A percentile compares a stretch with the other conserved stretches of the same genome.
Evolutionary conservation across 2,329 filamentous ascomycete species (phyloP).

Genomic region (Boeremia lycopersici): DNA sequence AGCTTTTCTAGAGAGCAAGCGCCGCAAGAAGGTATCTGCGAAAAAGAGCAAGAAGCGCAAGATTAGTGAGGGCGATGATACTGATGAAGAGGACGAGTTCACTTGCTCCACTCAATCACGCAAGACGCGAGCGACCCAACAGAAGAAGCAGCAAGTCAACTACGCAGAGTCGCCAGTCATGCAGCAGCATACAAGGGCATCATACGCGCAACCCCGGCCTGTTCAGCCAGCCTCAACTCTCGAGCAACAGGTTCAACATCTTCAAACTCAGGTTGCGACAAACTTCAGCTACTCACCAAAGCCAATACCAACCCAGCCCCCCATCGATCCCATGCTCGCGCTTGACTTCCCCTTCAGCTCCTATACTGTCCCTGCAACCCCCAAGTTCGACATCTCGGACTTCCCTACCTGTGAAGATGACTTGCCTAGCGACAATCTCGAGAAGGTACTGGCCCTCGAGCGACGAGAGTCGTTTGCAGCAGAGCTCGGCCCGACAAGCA

Average conservation of each 20-base stretch:
- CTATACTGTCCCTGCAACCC: conserved; percentile 1
- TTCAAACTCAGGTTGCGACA: background rate
- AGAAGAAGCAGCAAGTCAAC: conserved; percentile 22
- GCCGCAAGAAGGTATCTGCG: background rate
- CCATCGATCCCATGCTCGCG: background rate
- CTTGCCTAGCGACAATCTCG: conserved; percentile 4
- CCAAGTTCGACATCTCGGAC: conserved; percentile 5
- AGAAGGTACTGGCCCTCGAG: conserved; percentile 7
- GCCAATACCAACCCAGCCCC: background rate
- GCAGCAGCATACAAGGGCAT: background rate
- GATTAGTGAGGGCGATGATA: background rate
- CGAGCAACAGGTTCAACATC: background rate
- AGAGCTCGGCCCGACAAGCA: background rate
- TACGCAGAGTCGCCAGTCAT: conserved; percentile 13
- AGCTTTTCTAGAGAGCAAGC: background rate
- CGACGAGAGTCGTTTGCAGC: conserved; percentile 2
- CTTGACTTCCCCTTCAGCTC: background rate
- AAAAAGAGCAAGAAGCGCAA: conserved; percentile 4
- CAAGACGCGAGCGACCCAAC: background rate
- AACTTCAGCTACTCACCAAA: background rate
- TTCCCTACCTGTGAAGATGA: conserved; percentile 6
- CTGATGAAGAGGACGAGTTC: conserved; percentile 1
- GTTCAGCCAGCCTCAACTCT: background rate
- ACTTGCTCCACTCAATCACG: conserved; percentile 4
- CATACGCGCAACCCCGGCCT: background rate